These are phyloP conservation scores for Daldinia eschscholtzii DNA, from an alignment of 2,329 filamentous ascomycete genomes.

Conservation along the genomic window DNA sequence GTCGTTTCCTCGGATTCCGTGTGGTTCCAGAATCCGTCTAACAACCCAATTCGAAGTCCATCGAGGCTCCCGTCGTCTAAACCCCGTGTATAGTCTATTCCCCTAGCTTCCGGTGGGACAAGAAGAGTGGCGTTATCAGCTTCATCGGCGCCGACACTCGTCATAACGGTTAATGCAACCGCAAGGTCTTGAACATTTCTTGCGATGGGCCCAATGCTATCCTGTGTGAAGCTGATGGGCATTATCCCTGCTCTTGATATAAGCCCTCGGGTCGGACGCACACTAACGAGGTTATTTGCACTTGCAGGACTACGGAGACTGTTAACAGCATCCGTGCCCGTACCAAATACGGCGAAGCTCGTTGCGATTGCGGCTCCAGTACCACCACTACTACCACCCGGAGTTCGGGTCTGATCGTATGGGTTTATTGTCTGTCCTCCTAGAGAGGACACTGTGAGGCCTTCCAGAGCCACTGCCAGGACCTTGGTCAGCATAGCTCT, in stretches of 20 bases:
- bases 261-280: slow-evolving; percentile 68
- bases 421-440: slow-evolving; percentile 75
- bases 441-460: slow-evolving; percentile 71
- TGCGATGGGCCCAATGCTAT: slow-evolving; percentile 67
- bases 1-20: slow-evolving; percentile 64
- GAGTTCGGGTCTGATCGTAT: slow-evolving; percentile 71
- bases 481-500: slow-evolving; percentile 15
- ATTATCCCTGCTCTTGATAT: slow-evolving; percentile 65
- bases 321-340: slow-evolving; percentile 73
- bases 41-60: slow-evolving; percentile 52
- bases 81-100: slow-evolving; percentile 61
- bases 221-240: slow-evolving; percentile 69
- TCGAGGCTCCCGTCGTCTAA: slow-evolving; percentile 50
- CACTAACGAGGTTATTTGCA: slow-evolving; percentile 70
- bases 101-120: slow-evolving; percentile 56
- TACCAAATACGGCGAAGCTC: slow-evolving; percentile 69
- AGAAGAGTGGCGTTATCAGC: slow-evolving; percentile 65
- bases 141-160: slow-evolving; percentile 63
- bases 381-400: slow-evolving; percentile 73
- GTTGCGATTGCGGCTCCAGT: slow-evolving; percentile 69
- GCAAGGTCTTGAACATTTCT: slow-evolving; percentile 64
- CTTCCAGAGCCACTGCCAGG: slow-evolving; percentile 67
- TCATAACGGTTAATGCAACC: slow-evolving; percentile 65
- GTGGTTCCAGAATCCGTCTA: slow-evolving; percentile 69
- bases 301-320: slow-evolving; percentile 72